Base-by-base conservation (phyloP, 352 stramenopile species). In the Phytopythium vexans region DNA sequence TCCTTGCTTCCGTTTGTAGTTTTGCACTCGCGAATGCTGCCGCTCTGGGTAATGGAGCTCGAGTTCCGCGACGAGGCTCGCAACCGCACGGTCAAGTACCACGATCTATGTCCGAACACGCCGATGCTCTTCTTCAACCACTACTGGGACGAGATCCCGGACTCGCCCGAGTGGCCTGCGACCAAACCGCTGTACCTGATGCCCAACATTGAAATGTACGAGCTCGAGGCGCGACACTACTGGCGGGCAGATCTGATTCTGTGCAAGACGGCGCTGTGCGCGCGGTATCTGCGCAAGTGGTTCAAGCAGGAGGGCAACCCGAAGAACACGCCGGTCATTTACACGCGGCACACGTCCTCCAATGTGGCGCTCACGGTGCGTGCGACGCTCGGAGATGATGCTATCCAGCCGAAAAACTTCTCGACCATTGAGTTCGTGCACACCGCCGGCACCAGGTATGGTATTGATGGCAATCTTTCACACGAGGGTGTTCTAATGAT, bases 91-190 rank as follows among this genome's bases (percentile, higher is more conserved):
- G 37, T 75, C 27, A 62, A 57, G 40, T 86, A 86, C 61, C 68
- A 83, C 50, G 75, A 86, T 35, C 43, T 86, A 42, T 86, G 75
- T 48, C 70, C 72, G 8, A 70, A 52, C 47, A 84, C 70, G 38
- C 65, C 70, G 5, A 31, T 86, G 54, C 52, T 84, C 49, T 74
- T 84, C 56, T 74, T 86, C 56, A 86, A 80, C 42, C 75, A 86
- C 50, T 84, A 80, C 51, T 82, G 72, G 72, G 57, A 81, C 4
- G 56, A 44, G n/a, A 43, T 74, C 7, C 48, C 60, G 7, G 48
- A 64, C 12, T 44, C 48, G 12, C 40, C 57, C n/a, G 40, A n/a
- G 10, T 86, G 67, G 64, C 74, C 74, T 0, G 46, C 38, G 33
- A 60, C 27, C 10, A 84, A 82, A 34, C 66, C 63, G 0, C 36